phyloP scores from a whole-genome alignment of 371 early-diverging fungal species.

The Rhizomucor pusillus region DNA sequence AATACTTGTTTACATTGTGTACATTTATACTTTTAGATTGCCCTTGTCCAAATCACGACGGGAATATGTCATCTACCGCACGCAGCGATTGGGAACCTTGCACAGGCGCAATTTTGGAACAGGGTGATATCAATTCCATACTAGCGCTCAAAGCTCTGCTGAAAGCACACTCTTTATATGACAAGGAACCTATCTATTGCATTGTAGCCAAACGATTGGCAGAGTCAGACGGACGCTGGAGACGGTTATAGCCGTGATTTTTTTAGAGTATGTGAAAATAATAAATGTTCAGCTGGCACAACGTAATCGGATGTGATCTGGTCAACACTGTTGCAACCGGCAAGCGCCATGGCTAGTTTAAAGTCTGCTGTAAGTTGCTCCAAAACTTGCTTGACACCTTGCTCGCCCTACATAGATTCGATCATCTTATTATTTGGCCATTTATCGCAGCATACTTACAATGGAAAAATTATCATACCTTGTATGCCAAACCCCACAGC shows the following conservation, averaged over 20 bases:
- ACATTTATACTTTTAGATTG: constrained; percentile 38
- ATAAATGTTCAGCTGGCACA: background rate
- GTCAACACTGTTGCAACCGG: constrained; percentile 12
- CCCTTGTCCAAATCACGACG: background rate
- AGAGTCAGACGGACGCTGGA: background rate
- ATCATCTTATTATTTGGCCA: background rate
- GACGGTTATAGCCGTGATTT: background rate
- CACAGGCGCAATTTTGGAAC: no score
- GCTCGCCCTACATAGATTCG: constrained; percentile 6
- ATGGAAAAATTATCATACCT: constrained; percentile 7
- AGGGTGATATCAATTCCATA: no score
- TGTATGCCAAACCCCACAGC: constrained; percentile 52
- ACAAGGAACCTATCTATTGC: no score
- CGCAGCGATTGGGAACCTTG: no score
- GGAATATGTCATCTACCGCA: no score
- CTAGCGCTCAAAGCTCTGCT: no score
- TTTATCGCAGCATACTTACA: background rate
- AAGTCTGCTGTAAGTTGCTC: constrained; percentile 17
- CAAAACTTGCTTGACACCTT: constrained; percentile 20
- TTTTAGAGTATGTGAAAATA: background rate
- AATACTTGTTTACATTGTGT: constrained; percentile 27
- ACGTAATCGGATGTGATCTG: background rate
- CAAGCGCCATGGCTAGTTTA: constrained; percentile 20
- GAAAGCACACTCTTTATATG: no score
- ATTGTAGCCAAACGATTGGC: no score